Conservation (phyloP, 2,329 filamentous ascomycete genomes). For the Colletotrichum theobromicola region DNA sequence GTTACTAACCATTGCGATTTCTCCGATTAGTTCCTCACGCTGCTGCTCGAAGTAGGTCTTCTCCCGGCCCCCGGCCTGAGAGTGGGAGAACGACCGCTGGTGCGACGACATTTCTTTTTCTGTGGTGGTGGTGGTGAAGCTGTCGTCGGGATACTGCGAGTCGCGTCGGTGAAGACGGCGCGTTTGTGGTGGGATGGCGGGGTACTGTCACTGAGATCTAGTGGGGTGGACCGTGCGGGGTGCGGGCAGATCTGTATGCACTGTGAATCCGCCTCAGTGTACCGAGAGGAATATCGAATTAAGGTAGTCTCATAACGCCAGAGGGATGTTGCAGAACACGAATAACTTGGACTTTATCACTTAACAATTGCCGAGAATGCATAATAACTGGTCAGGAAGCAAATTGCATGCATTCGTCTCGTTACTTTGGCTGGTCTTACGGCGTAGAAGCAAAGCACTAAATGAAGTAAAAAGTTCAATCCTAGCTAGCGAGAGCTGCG, state of each 20-base stretch:
- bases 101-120: conserved; percentile 16
- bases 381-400: no score
- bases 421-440: background rate
- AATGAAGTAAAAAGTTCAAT: background rate
- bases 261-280: background rate
- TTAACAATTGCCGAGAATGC: no score
- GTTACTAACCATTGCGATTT: conserved; percentile 70
- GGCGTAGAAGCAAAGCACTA: accelerated
- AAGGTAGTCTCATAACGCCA: background rate
- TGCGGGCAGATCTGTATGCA: background rate
- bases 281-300: background rate
- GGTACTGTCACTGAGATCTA: background rate
- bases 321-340: no score
- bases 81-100: conserved; percentile 21
- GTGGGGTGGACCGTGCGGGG: background rate
- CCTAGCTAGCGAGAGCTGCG: no score
- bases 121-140: background rate
- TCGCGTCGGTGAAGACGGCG: background rate
- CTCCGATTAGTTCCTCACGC: conserved; percentile 71
- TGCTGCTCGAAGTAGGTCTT: conserved; percentile 79
- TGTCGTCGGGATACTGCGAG: background rate
- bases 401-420: no score
- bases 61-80: conserved; percentile 31
- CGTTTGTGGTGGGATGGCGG: conserved; percentile 4
- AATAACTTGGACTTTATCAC: no score